Conservation (phyloP, 2,329 filamentous ascomycete species). For the Penicillium sclerotiorum region DNA sequence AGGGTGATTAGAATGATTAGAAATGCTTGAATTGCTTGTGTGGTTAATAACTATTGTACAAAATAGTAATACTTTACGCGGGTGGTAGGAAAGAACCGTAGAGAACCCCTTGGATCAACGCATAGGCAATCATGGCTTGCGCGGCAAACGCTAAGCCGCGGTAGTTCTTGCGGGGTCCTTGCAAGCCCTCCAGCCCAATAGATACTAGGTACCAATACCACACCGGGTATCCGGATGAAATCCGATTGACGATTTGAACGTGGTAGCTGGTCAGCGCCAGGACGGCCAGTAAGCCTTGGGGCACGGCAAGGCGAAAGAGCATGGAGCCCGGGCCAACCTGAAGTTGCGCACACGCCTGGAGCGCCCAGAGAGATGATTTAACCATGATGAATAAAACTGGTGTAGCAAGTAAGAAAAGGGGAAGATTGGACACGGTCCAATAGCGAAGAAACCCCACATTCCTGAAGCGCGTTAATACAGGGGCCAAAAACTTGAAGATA, state of each 20-base stretch:
- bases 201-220: slow-evolving; percentile 84
- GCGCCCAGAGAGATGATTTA: slow-evolving; percentile 58
- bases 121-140: slow-evolving; percentile 78
- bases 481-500: background rate
- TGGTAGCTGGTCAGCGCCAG: slow-evolving; percentile 81
- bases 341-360: slow-evolving; percentile 30
- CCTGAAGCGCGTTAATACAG: slow-evolving; percentile 55
- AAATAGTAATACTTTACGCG: slow-evolving; percentile 50
- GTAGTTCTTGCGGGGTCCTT: slow-evolving; percentile 19
- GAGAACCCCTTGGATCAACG: slow-evolving; percentile 75
- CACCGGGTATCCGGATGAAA: slow-evolving; percentile 83
- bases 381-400: slow-evolving; percentile 74
- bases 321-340: slow-evolving; percentile 30
- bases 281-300: slow-evolving; percentile 71
- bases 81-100: slow-evolving; percentile 92
- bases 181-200: slow-evolving; percentile 25
- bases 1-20: background rate
- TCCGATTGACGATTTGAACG: slow-evolving; percentile 87
- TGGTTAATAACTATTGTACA: too few relatives aligned
- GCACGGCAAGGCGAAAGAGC: slow-evolving; percentile 64
- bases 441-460: slow-evolving; percentile 84
- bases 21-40: too few relatives aligned
- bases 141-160: slow-evolving; percentile 47
- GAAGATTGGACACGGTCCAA: slow-evolving; percentile 84
- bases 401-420: slow-evolving; percentile 79